Base-by-base conservation (phyloP, 208 protist species). In the Acanthamoeba sp. region DNA sequence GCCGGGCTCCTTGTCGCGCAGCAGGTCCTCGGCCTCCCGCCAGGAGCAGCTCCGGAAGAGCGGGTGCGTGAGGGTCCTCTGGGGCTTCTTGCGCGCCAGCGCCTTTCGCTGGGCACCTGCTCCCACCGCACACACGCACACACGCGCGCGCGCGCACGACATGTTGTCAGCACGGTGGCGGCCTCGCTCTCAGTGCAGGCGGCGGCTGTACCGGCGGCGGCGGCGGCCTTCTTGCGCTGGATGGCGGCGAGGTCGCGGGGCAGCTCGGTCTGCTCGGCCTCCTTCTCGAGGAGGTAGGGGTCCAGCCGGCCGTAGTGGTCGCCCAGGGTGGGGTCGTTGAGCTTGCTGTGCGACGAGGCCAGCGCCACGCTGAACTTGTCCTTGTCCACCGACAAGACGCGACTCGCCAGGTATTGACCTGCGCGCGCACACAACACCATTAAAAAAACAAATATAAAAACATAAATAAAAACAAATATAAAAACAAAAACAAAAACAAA, bases 21-120 rank as follows among this genome's bases (percentile, higher is more conserved):
- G n/a, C 38, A 59, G 32, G 12, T 85, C 76, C 32, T 85, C 76
- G 42, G 76, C 76, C 76, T 85, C 76, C 5, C 76, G 76, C 42
- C 38, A 85, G 6, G 76, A 59, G 42, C 38, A 59, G 76, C n/a
- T 85, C 42, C 32, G 18, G 76, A 85, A 85, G 40, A 85, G 34
- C 22, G 76, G 76, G 38, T 85, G 76, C 38, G 38, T 85, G 38
- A 85, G 14, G 38, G 76, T 85, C 10, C 76, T 12, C 38, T 73
- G 64, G 2, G 64, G 64, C 64, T 73, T 73, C 64, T 73, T 73
- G 2, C 34, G 10, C 34, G 64, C 64, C 64, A 16, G 18, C 55
- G 55, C 64, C 27, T 18, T 73, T 16, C 64, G 64, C 34, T 73
- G 64, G 64, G n/a, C 64, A 29, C 22, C 55, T 22, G 9, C 55